phyloP scores from a whole-genome alignment of 352 stramenopile genomes.

The Pythium pyrilobum region DNA sequence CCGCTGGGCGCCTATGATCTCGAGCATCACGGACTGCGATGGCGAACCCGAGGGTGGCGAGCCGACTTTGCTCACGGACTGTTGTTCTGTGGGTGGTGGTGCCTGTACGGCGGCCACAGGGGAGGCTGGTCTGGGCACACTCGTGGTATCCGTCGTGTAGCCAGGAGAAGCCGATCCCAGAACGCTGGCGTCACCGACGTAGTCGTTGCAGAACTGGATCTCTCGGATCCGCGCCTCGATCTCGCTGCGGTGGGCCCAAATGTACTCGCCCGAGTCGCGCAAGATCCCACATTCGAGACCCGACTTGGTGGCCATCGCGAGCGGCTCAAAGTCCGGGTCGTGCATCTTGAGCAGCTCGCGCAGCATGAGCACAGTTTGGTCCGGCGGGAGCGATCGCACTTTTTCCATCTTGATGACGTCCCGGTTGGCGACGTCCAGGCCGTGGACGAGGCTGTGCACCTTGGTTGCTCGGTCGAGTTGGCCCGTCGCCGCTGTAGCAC shows the following conservation, averaged over 20 bases:
- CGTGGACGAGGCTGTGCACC: background rate
- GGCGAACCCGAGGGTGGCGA: no score
- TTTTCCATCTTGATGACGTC: background rate
- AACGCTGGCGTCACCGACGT: background rate
- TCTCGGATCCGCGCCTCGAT: background rate
- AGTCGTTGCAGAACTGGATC: background rate
- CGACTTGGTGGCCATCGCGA: slow-evolving; percentile 14
- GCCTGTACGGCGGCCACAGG: no score
- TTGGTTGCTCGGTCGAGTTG: background rate
- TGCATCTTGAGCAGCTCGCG: slow-evolving; percentile 8
- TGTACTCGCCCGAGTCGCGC: background rate
- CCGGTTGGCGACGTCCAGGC: background rate
- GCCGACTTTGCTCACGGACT: background rate
- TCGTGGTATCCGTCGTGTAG: no score
- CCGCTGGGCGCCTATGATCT: background rate
- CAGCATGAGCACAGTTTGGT: slow-evolving; percentile 11
- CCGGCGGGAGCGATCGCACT: background rate
- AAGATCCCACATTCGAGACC: slow-evolving; percentile 19
- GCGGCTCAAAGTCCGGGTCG: slow-evolving; percentile 8
- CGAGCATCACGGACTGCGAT: background rate
- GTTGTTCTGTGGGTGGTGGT: no score
- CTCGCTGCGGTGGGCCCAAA: slow-evolving; percentile 5
- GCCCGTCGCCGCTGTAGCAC: no score
- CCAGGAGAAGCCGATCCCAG: no score
- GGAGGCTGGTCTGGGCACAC: no score